phyloP scores from a whole-genome alignment of 768 basidiomycete genomes.

The Termitomyces heimii region DNA sequence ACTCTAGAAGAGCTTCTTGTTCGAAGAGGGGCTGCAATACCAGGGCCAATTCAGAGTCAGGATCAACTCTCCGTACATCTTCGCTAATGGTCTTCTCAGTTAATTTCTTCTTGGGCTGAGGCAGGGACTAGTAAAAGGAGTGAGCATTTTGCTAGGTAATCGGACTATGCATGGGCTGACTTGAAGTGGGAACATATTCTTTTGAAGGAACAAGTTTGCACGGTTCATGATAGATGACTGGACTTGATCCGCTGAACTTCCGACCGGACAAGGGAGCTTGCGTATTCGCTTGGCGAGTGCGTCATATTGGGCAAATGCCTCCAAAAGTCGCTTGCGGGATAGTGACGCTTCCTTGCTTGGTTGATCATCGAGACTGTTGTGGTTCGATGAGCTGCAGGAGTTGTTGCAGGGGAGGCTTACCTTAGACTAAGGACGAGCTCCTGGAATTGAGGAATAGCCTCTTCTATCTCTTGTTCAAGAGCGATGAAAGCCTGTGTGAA shows the following conservation, averaged over 20 bases:
- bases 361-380: constrained; percentile 33
- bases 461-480: constrained; percentile 89
- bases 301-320: constrained; percentile 87
- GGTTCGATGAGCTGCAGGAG: not conserved
- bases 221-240: constrained; percentile 76
- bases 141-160: not conserved
- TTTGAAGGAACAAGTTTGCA: constrained; percentile 78
- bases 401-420: constrained; percentile 24
- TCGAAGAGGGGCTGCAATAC: constrained; percentile 85
- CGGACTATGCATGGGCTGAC: constrained; percentile 24
- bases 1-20: constrained; percentile 88
- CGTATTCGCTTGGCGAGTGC: constrained; percentile 81
- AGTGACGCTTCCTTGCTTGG: constrained; percentile 63
- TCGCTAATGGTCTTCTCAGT: constrained; percentile 4
- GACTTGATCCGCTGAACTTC: constrained; percentile 77
- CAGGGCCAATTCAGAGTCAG: constrained; percentile 65
- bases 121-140: constrained; percentile 34
- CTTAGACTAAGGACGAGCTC: constrained; percentile 71
- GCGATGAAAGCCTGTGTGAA: constrained; percentile 51
- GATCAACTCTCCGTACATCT: constrained; percentile 37
- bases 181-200: constrained; percentile 86
- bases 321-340: constrained; percentile 76
- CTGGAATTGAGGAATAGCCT: constrained; percentile 80
- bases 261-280: constrained; percentile 55
- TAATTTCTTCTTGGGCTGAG: constrained; percentile 37